Evolutionary conservation across 2,329 filamentous ascomycete species (phyloP).

Genomic region (Domatiomyces catenatus): DNA sequence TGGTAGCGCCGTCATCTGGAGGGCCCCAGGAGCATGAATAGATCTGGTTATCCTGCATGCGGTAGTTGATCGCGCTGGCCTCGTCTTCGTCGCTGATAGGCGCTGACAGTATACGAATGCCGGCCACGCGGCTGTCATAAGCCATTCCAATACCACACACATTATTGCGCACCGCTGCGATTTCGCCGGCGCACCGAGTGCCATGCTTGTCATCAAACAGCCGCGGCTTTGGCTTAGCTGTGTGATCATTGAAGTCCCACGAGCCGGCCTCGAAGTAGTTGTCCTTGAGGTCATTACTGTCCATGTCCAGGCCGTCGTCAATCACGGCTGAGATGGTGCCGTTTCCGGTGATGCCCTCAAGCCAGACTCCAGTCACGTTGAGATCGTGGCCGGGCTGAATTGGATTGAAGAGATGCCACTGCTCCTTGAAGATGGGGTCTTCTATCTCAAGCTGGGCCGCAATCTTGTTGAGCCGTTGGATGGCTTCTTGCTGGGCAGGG

Average conservation of each 20-base stretch:
- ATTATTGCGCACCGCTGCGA: slow-evolving; percentile 80
- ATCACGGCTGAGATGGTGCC: slow-evolving; percentile 86
- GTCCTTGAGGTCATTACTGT: slow-evolving; percentile 76
- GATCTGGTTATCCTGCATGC: slow-evolving; percentile 80
- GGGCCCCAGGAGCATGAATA: slow-evolving; percentile 99
- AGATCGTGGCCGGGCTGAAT: slow-evolving; percentile 73
- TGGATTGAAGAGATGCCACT: slow-evolving; percentile 90
- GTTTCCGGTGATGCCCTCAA: slow-evolving; percentile 76
- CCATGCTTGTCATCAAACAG: slow-evolving; percentile 77
- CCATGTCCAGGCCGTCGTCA: slow-evolving; percentile 90
- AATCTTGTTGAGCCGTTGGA: slow-evolving; percentile 45
- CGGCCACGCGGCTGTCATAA: slow-evolving; percentile 78
- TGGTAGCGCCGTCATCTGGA: slow-evolving; percentile 78
- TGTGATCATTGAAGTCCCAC: slow-evolving; percentile 87
- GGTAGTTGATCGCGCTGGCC: slow-evolving; percentile 81
- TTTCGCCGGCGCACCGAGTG: slow-evolving; percentile 86
- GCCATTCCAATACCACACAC: slow-evolving; percentile 93
- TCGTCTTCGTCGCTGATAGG: slow-evolving; percentile 86
- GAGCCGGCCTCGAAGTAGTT: slow-evolving; percentile 92
- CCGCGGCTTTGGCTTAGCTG: slow-evolving; percentile 62
- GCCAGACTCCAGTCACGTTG: slow-evolving; percentile 90
- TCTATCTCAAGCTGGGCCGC: slow-evolving; percentile 55
- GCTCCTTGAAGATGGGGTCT: slow-evolving; percentile 82
- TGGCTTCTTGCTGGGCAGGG: slow-evolving; percentile 29
- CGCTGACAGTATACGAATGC: slow-evolving; percentile 82